Evolutionary conservation across 768 basidiomycete genomes (phyloP), one percentile per base, ranked within the genome.

Genomic region (Kwoniella sp.): DNA sequence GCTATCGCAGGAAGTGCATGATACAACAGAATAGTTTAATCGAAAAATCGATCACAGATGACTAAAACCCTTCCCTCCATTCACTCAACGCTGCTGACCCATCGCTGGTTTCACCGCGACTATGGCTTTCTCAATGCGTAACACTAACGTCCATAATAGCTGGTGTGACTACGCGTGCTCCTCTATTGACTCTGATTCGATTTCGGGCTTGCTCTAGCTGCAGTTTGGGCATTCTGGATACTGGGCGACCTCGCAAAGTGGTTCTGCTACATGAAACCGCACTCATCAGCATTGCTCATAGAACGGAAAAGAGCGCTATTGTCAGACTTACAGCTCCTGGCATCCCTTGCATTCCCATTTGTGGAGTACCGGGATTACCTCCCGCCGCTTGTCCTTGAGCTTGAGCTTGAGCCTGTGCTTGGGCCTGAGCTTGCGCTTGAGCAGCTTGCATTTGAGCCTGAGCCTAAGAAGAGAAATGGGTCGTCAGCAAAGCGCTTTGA

Each of bases 231-330:
- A 21, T 55, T 69, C 56, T 72, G 71, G 1, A 70, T 44, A 56
- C 67, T 67, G 8, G 71, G 73, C 7, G 73, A 70, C 49, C 71
- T 29, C 6, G 69, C 65, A 46, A 68, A 70, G 9, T 70, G 69
- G 17, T 64, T 49, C 60, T 69, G 50, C n/a, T 55, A 22, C 21
- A 8, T 40, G 2, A 12, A 8, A 44, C 8, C 40, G 8, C 17
- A 44, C 17, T 44, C 4, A 19, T 44, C 17, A 44, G 40, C 40
- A 9, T 44, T 19, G 8, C 17, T 9, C 10, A 44, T 19, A 44
- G 40, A 49, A n/a, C 46, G 7, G 22, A 24, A n/a, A n/a, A n/a
- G n/a, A n/a, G n/a, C n/a, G n/a, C n/a, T n/a, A n/a, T n/a, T n/a
- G n/a, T n/a, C n/a, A 19, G 12, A 48, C 52, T 51, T 26, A 53